Conservation (phyloP, 139 green algal genomes). For the Protoeuglena noctilucae region DNA sequence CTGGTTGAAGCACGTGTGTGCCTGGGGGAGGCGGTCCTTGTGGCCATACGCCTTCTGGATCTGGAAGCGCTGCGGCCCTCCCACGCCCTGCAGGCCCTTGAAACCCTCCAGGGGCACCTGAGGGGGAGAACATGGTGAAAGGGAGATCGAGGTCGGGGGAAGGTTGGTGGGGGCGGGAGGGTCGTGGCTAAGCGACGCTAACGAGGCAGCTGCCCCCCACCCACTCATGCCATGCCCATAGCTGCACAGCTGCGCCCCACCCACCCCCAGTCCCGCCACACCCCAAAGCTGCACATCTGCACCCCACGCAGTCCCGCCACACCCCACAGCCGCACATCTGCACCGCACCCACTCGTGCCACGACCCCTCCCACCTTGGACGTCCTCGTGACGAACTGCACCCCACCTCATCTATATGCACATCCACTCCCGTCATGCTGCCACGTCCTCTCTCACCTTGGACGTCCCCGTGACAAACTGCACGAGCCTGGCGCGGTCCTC, state of each 20-base stretch:
- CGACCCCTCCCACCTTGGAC: slow-evolving; percentile 45
- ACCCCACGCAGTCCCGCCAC: too few species aligned
- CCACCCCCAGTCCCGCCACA: not conserved
- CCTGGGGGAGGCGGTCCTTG: slow-evolving; percentile 49
- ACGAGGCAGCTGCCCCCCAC: not conserved
- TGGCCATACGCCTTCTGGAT: slow-evolving; percentile 48
- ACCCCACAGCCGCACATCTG: too few species aligned
- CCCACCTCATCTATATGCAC: too few species aligned
- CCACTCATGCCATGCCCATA: not conserved
- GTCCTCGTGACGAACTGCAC: slow-evolving; percentile 52
- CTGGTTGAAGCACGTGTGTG: slow-evolving; percentile 95
- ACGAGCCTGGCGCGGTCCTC: slow-evolving; percentile 78
- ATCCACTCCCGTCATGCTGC: too few species aligned
- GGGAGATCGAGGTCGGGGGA: not conserved
- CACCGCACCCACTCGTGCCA: too few species aligned
- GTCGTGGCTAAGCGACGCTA: not conserved
- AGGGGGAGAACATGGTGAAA: not conserved
- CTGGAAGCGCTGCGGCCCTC: slow-evolving; percentile 85
- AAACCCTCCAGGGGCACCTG: slow-evolving; percentile 88
- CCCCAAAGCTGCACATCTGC: too few species aligned
- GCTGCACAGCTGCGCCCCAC: not conserved
- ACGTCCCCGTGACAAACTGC: slow-evolving; percentile 59
- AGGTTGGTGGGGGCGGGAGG: not conserved
- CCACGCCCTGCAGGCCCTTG: slow-evolving; percentile 71
- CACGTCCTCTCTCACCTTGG: not conserved